Percentiles rank a stretch among this genome's conserved stretches.
phyloP scores from a whole-genome alignment of 331 rosid genomes.

The Stylosanthes scabra region DNA sequence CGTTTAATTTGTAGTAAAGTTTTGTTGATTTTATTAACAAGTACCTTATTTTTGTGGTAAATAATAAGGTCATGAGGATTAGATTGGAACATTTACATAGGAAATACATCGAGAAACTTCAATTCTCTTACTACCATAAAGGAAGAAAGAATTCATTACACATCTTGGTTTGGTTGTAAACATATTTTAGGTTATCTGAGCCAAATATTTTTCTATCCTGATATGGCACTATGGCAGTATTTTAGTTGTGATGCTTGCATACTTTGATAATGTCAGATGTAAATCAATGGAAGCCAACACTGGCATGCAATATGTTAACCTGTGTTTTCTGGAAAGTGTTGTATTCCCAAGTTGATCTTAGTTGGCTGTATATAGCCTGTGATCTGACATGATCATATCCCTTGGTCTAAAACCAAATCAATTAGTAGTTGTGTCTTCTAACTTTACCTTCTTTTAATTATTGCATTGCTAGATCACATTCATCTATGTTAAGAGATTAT shows the following conservation, averaged over 20 bases:
- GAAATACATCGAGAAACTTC: no score
- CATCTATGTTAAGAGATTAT: conserved; percentile 16
- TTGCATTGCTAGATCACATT: conserved; percentile 1
- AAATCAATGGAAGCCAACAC: conserved; percentile 7
- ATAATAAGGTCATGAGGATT: conserved; percentile 3
- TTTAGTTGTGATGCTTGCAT: conserved; percentile 21
- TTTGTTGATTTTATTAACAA: conserved; percentile 1
- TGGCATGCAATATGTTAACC: conserved; percentile 3
- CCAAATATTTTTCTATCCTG: not conserved
- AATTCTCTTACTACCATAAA: no score
- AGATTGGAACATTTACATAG: not conserved
- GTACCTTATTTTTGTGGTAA: conserved; percentile 17
- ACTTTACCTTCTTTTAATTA: not conserved
- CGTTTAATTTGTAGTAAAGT: conserved; percentile 6
- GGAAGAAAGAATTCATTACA: not conserved
- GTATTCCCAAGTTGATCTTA: conserved; percentile 13
- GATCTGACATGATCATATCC: conserved; percentile 8
- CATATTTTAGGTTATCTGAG: not conserved
- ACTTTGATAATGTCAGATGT: conserved; percentile 10
- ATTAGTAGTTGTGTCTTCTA: not conserved
- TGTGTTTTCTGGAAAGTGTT: conserved; percentile 20
- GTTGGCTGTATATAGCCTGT: not conserved
- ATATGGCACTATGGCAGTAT: not conserved
- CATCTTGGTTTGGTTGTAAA: conserved; percentile 6
- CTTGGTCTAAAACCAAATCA: conserved; percentile 11